These are phyloP conservation scores for Pyrus communis DNA, from an alignment of 306 rosid species.

Conservation along the genomic window DNA sequence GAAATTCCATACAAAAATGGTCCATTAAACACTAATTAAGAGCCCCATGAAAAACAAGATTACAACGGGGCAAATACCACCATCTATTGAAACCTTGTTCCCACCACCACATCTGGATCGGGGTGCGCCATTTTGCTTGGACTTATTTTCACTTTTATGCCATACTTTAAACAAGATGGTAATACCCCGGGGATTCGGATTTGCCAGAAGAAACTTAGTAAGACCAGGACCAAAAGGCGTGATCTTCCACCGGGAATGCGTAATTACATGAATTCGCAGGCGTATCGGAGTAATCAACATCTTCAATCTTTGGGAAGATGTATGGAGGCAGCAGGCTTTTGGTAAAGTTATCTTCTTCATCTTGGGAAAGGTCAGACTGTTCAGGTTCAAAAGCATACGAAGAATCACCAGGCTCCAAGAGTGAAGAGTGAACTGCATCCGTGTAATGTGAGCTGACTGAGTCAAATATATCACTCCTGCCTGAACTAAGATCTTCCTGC, in stretches of 20 bases:
- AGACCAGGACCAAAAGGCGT: constrained; percentile 78
- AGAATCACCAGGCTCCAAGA: constrained; percentile 47
- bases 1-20: constrained; percentile 3
- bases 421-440: constrained; percentile 51
- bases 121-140: constrained; percentile 14
- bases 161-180: constrained; percentile 12
- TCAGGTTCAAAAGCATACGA: constrained; percentile 54
- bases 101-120: constrained; percentile 11
- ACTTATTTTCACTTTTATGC: constrained; percentile 8
- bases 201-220: constrained; percentile 14
- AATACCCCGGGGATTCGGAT: constrained; percentile 13
- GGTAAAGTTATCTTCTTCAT: constrained; percentile 60
- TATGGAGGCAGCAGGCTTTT: constrained; percentile 38
- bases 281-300: constrained; percentile 51
- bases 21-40: neutral
- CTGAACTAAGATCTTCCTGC: constrained; percentile 54
- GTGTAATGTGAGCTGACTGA: constrained; percentile 61
- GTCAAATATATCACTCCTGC: constrained; percentile 62
- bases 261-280: constrained; percentile 45
- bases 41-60: neutral
- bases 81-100: constrained; percentile 18
- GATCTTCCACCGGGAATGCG: constrained; percentile 65
- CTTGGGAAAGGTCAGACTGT: constrained; percentile 71
- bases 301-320: constrained; percentile 61
- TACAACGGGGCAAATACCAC: constrained; percentile 9